Evolutionary conservation across 2,329 filamentous ascomycete genomes (phyloP).

Genomic region (Fusarium bactridioides): DNA sequence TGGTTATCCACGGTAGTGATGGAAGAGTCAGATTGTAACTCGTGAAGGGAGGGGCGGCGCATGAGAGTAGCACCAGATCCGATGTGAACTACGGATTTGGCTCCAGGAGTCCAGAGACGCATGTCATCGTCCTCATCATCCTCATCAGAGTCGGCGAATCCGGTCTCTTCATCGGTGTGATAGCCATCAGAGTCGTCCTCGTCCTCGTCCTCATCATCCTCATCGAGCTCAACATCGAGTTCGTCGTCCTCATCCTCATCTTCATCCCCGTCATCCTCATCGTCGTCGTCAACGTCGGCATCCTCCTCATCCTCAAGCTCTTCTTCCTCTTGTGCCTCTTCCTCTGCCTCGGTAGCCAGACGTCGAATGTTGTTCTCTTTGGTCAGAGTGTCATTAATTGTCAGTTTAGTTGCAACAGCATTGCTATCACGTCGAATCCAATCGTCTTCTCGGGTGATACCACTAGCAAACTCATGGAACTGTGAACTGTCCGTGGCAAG

Average conservation of each 20-base stretch:
- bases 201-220: slow-evolving; percentile 61
- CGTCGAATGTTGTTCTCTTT: slow-evolving; percentile 91
- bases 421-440: slow-evolving; percentile 80
- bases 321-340: slow-evolving; percentile 80
- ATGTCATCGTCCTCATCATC: slow-evolving; percentile 73
- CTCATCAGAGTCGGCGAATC: slow-evolving; percentile 74
- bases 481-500: slow-evolving; percentile 64
- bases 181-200: slow-evolving; percentile 73
- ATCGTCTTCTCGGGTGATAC: slow-evolving; percentile 82
- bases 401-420: slow-evolving; percentile 74
- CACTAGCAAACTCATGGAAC: slow-evolving; percentile 94
- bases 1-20: slow-evolving; percentile 57
- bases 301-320: slow-evolving; percentile 79
- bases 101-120: slow-evolving; percentile 62
- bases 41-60: slow-evolving; percentile 51
- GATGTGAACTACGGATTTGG: slow-evolving; percentile 47
- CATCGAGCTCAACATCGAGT: slow-evolving; percentile 58
- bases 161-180: slow-evolving; percentile 75
- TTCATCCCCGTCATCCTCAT: slow-evolving; percentile 59
- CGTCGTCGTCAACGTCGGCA: slow-evolving; percentile 79
- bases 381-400: slow-evolving; percentile 85
- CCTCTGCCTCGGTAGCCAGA: slow-evolving; percentile 87
- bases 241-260: slow-evolving; percentile 59
- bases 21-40: slow-evolving; percentile 68
- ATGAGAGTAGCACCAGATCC: slow-evolving; percentile 47